Evolutionary conservation across 2,329 filamentous ascomycete genomes (phyloP).

Genomic region (Coccinonectria pachysandricola): DNA sequence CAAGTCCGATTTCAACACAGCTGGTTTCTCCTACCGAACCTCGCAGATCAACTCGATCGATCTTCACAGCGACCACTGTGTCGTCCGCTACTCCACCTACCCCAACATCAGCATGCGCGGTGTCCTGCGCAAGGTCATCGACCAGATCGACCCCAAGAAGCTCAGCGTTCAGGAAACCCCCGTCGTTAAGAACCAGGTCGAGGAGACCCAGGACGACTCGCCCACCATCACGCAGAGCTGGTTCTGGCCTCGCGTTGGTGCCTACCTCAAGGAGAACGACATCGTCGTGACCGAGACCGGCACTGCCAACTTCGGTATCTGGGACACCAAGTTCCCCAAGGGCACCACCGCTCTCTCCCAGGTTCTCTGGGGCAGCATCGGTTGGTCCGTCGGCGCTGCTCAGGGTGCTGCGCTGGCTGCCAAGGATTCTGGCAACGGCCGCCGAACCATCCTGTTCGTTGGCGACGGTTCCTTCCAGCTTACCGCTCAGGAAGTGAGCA

Average conservation of each 20-base stretch:
- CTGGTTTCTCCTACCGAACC: slow-evolving; percentile 71
- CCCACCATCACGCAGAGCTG: slow-evolving; percentile 55
- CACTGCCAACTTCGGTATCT: slow-evolving; percentile 80
- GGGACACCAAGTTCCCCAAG: slow-evolving; percentile 69
- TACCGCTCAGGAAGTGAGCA: slow-evolving; percentile 73
- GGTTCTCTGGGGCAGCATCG: slow-evolving; percentile 61
- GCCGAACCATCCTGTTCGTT: slow-evolving; percentile 74
- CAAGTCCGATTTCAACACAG: slow-evolving; percentile 67
- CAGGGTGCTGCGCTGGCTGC: slow-evolving; percentile 64
- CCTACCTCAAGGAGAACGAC: slow-evolving; percentile 62
- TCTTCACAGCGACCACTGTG: slow-evolving; percentile 64
- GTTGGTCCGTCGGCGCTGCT: slow-evolving; percentile 48
- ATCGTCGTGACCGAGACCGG: slow-evolving; percentile 81
- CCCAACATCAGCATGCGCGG: slow-evolving; percentile 68
- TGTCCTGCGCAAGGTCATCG: slow-evolving; percentile 61
- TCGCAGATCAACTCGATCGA: slow-evolving; percentile 70
- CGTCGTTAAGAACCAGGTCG: slow-evolving; percentile 40
- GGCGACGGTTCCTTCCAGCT: slow-evolving; percentile 82
- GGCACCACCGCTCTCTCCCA: slow-evolving; percentile 74
- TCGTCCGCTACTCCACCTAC: slow-evolving; percentile 70
- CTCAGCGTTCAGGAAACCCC: slow-evolving; percentile 47
- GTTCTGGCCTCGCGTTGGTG: slow-evolving; percentile 68
- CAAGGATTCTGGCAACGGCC: slow-evolving; percentile 48
- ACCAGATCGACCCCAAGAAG: slow-evolving; percentile 45
- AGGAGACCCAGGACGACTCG: slow-evolving; percentile 28